phyloP scores from a whole-genome alignment of 768 basidiomycete genomes.

The Podaxis sp. region DNA sequence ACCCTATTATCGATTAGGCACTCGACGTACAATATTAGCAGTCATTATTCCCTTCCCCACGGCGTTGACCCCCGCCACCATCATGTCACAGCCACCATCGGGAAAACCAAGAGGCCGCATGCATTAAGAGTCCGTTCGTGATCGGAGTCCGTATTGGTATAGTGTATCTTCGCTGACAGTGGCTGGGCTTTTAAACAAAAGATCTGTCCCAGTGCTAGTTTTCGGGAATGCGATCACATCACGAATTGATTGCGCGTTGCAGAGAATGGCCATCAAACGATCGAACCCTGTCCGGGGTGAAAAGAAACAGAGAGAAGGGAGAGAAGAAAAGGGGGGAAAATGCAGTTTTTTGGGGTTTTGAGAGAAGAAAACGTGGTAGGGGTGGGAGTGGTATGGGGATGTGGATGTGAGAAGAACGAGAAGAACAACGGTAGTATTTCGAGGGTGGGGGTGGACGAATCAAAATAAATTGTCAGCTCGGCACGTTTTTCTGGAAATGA shows the following conservation, averaged over 20 bases:
- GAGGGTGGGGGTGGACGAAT: constrained; percentile 2
- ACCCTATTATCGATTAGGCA: background rate
- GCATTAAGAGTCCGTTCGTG: constrained; percentile 18
- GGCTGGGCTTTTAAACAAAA: constrained; percentile 88
- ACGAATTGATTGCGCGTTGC: constrained; percentile 82
- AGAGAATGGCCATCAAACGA: constrained; percentile 88
- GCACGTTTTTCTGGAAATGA: constrained; percentile 8
- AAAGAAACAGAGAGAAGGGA: constrained; percentile 13
- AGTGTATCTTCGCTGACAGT: constrained; percentile 50
- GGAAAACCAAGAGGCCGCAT: background rate
- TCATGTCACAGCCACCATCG: background rate
- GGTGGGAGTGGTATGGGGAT: background rate
- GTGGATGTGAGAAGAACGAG: background rate
- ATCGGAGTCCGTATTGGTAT: constrained; percentile 62
- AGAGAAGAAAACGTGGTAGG: constrained; percentile 16
- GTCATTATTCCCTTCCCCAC: constrained; percentile 3
- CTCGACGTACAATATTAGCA: background rate
- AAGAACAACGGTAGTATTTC: constrained; percentile 1
- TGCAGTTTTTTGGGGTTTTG: background rate
- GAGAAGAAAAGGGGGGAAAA: background rate
- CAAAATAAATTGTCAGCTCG: constrained; percentile 1
- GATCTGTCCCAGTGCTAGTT: constrained; percentile 78
- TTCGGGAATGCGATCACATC: constrained; percentile 99
- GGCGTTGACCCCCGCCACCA: background rate
- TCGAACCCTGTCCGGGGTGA: constrained; percentile 69